Base-by-base conservation (phyloP, 2,329 filamentous ascomycete species). In the Sclerotinia spermophila region DNA sequence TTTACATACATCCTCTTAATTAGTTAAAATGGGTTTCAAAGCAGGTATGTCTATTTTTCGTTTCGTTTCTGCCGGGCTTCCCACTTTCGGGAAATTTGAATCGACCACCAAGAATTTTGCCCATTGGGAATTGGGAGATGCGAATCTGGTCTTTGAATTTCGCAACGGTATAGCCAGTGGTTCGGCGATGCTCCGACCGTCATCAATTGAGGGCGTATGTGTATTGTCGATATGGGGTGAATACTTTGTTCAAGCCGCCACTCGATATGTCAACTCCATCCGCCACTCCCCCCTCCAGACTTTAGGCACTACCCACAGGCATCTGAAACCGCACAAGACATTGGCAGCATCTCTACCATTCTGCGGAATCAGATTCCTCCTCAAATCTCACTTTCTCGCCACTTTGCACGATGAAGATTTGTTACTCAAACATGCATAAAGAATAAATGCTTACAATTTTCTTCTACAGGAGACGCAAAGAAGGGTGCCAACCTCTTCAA, bases 401-500 rank as follows among this genome's bases (percentile, higher is more conserved):
- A 53, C 62, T 13, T 21, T 56, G 11, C 17, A 5, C 19, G 68
- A 35, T 30, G 7, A 38, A 40, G 1, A 56, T 17, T 19, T 15
- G 24, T 21, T 17, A n/a, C 21, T n/a, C 33, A 24, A 10, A 24
- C 4, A 67, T n/a, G 24, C 5, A 11, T 21, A 19, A 33, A 33
- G 35, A 21, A 60, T 7, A 40, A 42, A 35, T 2, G 27, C 42
- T 66, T 42, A 58, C 40, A 51, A n/a, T 15, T 58, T 38, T 27
- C n/a, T 38, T 30, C 27, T 24, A 48, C 42, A 97, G 94, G 94
- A 87, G 94, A 97, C 84, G 81, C 86, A 81, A 94, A 94, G 87
- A 97, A 97, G 92, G 95, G 95, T 89, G 95, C 94, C 84, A 92
- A 91, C 87, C 93, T 98, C 82, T 98, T 98, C 93, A 97, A 97